Conservation (phyloP, 2,329 filamentous ascomycete genomes). For the Coniochaeta hoffmannii region DNA sequence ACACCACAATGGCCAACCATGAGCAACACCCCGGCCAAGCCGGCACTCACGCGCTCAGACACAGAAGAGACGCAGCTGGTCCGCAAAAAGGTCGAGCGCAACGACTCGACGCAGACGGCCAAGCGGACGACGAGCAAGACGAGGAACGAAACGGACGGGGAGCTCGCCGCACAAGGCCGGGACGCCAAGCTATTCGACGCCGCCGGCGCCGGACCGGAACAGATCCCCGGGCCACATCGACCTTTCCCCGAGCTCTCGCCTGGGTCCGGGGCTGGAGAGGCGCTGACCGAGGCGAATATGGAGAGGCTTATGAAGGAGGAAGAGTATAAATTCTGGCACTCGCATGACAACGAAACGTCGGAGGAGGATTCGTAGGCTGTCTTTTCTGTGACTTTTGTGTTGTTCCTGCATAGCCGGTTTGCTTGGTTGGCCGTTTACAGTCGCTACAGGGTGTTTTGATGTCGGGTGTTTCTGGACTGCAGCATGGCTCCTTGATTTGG, state of each 20-base stretch:
- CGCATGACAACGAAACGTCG: background rate
- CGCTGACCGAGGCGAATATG: constrained; percentile 19
- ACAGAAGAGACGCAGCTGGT: background rate
- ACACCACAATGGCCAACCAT: background rate
- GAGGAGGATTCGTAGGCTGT: background rate
- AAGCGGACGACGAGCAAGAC: background rate
- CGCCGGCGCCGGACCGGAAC: constrained; percentile 6
- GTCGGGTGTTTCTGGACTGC: background rate
- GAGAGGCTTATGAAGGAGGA: constrained; percentile 13
- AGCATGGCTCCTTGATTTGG: background rate
- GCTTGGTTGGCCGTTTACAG: background rate
- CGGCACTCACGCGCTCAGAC: background rate
- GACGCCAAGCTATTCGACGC: constrained; percentile 20
- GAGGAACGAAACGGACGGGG: constrained; percentile 10
- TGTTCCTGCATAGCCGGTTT: background rate
- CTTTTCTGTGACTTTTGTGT: background rate
- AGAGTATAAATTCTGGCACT: background rate
- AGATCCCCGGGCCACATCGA: constrained; percentile 3
- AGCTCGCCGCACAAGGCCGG: constrained; percentile 15
- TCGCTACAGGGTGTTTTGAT: background rate
- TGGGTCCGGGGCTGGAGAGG: constrained; percentile 8
- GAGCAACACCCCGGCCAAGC: background rate
- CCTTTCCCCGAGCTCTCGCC: constrained; percentile 7
- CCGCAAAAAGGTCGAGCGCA: background rate
- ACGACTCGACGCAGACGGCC: background rate